Evolutionary conservation across 2,329 filamentous ascomycete species (phyloP), one percentile per base, ranked within the genome.

Genomic region (Botrytis fabae): DNA sequence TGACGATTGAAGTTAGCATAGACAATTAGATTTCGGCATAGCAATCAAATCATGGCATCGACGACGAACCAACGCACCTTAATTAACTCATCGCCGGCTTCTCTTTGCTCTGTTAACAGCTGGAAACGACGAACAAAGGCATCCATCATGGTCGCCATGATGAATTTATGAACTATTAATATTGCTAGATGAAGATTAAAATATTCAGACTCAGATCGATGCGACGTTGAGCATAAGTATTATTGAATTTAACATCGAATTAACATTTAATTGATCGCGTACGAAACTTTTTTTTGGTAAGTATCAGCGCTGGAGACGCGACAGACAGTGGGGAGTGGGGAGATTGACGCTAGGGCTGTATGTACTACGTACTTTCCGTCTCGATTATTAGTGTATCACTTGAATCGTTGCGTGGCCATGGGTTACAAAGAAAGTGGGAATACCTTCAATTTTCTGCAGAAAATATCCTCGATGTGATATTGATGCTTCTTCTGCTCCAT

Each of bases 81-180:
- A 72, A 88, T 84, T 75, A 88, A 78, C 60, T 82, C 79, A 72
- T 86, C 83, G 61, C 80, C 83, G 22, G 78, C 80, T 54, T 85
- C 82, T 66, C 83, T 81, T 54, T 85, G 83, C 7, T 76, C 69
- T 74, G 85, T 83, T 63, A 87, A 80, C 54, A 80, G 77, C 63
- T 84, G 83, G 76, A 85, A 88, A 14, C 86, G 83, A 65, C 83
- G 80, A 74, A 86, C 78, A 76, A 88, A 87, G 64, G 46, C n/a
- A 40, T 85, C 83, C 80, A 84, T 80, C 61, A 86, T 75, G 4
- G 35, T 62, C 22, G 73, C 69, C 61, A 76, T 75, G 3, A 28
- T 69, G 7, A 40, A 28, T 57, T 42, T 48, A 59, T 51, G 40
- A 60, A 25, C n/a, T 64, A 62, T 44, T 32, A 46, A 46, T 66